These are phyloP conservation scores for Nothomitra cinnamomea DNA, from an alignment of 2,329 filamentous ascomycete species.

Conservation along the genomic window DNA sequence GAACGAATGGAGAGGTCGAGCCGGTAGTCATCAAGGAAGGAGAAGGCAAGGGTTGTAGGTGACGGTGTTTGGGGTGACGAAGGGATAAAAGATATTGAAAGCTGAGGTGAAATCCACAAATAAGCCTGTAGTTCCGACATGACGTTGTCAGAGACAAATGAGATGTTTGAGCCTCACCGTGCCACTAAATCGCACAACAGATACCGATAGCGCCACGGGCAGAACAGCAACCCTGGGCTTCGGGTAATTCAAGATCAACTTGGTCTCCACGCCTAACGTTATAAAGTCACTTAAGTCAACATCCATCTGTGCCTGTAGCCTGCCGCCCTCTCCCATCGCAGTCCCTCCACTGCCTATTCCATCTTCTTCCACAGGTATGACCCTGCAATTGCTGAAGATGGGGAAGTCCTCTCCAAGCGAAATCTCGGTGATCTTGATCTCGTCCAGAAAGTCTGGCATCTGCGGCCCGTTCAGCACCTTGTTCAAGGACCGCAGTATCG, in stretches of 20 bases:
- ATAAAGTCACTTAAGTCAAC: slow-evolving; percentile 94
- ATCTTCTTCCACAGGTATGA: slow-evolving; percentile 80
- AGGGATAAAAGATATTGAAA: slow-evolving; percentile 86
- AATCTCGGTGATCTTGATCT: slow-evolving; percentile 86
- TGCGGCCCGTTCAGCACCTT: slow-evolving; percentile 73
- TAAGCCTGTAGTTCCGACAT: not conserved
- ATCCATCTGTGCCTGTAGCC: slow-evolving; percentile 89
- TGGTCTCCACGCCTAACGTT: slow-evolving; percentile 86
- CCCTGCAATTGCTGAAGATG: slow-evolving; percentile 94
- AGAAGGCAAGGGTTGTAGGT: slow-evolving; percentile 84
- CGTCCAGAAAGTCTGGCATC: slow-evolving; percentile 80
- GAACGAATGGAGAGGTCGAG: slow-evolving; percentile 70
- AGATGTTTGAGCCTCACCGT: slow-evolving; percentile 30
- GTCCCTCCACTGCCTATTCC: slow-evolving; percentile 27
- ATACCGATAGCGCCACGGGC: slow-evolving; percentile 81
- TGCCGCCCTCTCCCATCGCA: slow-evolving; percentile 42
- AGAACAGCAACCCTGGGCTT: slow-evolving; percentile 77
- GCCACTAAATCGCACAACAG: slow-evolving; percentile 84
- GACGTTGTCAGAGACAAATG: not conserved
- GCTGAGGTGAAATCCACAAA: slow-evolving; percentile 10
- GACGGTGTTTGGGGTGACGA: slow-evolving; percentile 25
- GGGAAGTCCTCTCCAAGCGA: slow-evolving; percentile 93
- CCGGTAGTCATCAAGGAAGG: slow-evolving; percentile 77
- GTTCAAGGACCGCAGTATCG: slow-evolving; percentile 70
- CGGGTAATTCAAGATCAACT: slow-evolving; percentile 84